Base-by-base conservation (phyloP, 2,329 filamentous ascomycete species). In the Apiospora koreana region DNA sequence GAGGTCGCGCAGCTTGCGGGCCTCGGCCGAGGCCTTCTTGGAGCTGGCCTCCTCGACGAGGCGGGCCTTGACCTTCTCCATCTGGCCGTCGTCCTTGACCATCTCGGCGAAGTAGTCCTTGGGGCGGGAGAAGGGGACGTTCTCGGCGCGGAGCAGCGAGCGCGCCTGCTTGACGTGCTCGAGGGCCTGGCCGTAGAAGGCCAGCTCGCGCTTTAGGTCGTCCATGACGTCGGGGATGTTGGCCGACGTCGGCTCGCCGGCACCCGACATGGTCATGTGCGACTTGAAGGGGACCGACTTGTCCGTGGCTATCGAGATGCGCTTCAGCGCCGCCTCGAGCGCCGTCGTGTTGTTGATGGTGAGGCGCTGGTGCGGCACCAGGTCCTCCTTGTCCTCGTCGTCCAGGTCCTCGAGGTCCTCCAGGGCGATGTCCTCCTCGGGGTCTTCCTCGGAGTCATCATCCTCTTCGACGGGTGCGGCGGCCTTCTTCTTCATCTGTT, bases 91-190 rank as follows among this genome's bases (percentile, higher is more conserved):
- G 78, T 92, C 94, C 89, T 98, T 98, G 78, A 98, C 92, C 95
- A 98, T 99, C 86, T 99, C 96, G 62, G 96, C 96, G 77, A 99
- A 99, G 84, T 97, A 99, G 83, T 99, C 96, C 69, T 89, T 91
- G 3, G 96, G 96, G 12, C 96, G 89, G 38, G 94, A 92, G 83
- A 99, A 99, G 8, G 93, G 89, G 0, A 95, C 88, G 10, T 92
- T 92, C 81, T 98, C 95, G 73, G 92, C 91, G 79, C 93, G 92
- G 31, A 99, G 87, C 72, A 91, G 84, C n/a, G 84, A 81, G 69
- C 95, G 92, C 2, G 90, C 96, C 71, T 89, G 84, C 74, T 91
- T 89, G 4, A 92, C 94, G 1, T 94, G 94, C 45, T 93, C 90
- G 48, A 97, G 89, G 65, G 92, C 93, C 83, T 98, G 95, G 76